Conservation (phyloP, 805 yeast genomes). For the Schizosaccharomyces octosporus region DNA sequence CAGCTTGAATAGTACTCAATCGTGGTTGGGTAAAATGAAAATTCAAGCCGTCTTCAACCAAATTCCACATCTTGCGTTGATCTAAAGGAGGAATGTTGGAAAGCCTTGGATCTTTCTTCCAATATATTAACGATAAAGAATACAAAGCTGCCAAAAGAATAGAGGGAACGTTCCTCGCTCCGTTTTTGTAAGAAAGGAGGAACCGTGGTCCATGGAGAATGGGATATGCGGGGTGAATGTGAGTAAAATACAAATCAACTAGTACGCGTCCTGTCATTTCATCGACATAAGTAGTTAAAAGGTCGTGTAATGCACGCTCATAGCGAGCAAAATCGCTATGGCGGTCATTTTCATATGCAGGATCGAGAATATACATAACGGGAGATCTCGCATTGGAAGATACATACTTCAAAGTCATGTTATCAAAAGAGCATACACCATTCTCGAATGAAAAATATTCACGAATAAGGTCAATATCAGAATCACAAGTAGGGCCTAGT, state of each 20-base stretch:
- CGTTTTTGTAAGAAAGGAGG: neutral
- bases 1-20: neutral
- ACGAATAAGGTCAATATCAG: neutral
- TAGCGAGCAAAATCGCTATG: neutral
- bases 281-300: neutral
- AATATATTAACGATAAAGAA: neutral
- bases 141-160: neutral
- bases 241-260: neutral
- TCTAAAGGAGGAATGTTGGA: neutral
- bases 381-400: neutral
- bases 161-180: neutral
- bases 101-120: neutral
- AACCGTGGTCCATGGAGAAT: neutral
- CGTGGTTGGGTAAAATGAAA: neutral
- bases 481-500: neutral
- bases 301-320: neutral
- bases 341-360: neutral
- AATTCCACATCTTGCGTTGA: neutral
- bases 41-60: neutral
- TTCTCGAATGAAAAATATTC: neutral
- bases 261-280: neutral
- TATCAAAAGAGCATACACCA: neutral
- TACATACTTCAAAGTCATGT: neutral
- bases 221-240: neutral
- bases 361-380: neutral